A percentile compares a stretch with the other conserved stretches of the same genome.
phyloP scores from a whole-genome alignment of 2,329 filamentous ascomycete species.

The Aureobasidium sp. region DNA sequence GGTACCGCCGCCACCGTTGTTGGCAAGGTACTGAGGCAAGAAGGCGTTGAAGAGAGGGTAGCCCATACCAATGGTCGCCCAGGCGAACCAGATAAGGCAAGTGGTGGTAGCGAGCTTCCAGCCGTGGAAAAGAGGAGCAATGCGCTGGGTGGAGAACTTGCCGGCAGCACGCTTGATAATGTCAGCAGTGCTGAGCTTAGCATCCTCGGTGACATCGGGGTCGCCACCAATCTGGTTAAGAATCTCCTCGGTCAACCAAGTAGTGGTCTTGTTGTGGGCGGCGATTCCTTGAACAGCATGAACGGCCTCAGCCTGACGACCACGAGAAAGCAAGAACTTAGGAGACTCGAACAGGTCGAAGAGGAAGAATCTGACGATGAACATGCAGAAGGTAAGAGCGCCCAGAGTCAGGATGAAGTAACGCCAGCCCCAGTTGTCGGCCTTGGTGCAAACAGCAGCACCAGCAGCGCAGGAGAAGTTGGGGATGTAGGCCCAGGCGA shows the following conservation, averaged over 20 bases:
- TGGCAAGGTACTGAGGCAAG: conserved; percentile 73
- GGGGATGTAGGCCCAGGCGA: conserved; percentile 71
- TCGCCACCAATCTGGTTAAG: conserved; percentile 49
- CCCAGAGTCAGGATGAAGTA: conserved; percentile 67
- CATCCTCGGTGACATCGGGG: conserved; percentile 34
- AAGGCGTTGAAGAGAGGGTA: conserved; percentile 88
- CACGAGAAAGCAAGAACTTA: conserved; percentile 71
- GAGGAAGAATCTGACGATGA: conserved; percentile 67
- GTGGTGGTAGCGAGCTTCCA: conserved; percentile 44
- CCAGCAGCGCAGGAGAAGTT: conserved; percentile 49
- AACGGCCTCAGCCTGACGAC: conserved; percentile 70
- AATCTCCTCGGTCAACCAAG: conserved; percentile 68
- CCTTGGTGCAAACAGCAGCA: conserved; percentile 32
- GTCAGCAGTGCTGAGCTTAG: conserved; percentile 37
- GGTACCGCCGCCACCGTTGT: conserved; percentile 41
- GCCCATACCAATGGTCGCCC: conserved; percentile 76
- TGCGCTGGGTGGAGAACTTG: conserved; percentile 59
- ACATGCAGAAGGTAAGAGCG: conserved; percentile 67
- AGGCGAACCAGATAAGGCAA: conserved; percentile 64
- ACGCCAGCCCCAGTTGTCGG: conserved; percentile 66
- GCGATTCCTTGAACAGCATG: conserved; percentile 74
- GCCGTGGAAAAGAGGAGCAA: conserved; percentile 55
- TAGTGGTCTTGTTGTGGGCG: conserved; percentile 52
- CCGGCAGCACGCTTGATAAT: conserved; percentile 54
- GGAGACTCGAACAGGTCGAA: conserved; percentile 82